These are phyloP conservation scores for Vigna hirtella DNA, from an alignment of 306 rosid genomes.

Conservation along the genomic window DNA sequence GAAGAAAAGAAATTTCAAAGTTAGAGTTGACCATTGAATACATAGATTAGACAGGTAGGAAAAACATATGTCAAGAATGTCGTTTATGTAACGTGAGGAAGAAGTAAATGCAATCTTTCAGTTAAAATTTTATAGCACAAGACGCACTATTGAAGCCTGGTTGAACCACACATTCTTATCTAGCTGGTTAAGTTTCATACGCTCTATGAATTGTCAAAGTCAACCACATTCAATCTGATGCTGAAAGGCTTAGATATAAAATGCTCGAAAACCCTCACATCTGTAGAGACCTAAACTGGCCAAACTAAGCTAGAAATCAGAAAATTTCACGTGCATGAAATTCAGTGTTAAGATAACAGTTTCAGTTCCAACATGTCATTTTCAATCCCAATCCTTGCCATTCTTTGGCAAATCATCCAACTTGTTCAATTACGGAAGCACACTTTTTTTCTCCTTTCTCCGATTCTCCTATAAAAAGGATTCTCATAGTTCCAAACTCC, in stretches of 20 bases:
- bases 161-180: background rate
- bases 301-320: constrained; percentile 33
- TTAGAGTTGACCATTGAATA: background rate
- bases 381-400: constrained; percentile 35
- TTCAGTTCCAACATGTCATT: constrained; percentile 2
- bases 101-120: constrained; percentile 41
- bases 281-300: constrained; percentile 25
- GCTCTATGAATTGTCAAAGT: background rate
- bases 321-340: constrained; percentile 11
- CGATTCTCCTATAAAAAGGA: constrained; percentile 37
- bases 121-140: constrained; percentile 1
- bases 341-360: constrained; percentile 1
- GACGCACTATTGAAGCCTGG: background rate
- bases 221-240: constrained; percentile 36
- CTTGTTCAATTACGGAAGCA: background rate
- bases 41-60: constrained; percentile 25
- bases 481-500: constrained; percentile 14
- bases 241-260: constrained; percentile 13
- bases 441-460: constrained; percentile 16
- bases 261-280: constrained; percentile 10
- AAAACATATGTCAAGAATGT: background rate
- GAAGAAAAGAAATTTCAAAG: background rate
- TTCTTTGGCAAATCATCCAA: constrained; percentile 19
- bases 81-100: constrained; percentile 46
- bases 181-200: constrained; percentile 9